Evolutionary conservation across 371 early-diverging fungal species (phyloP).

Genomic region (Lichtheimia ramosa): DNA sequence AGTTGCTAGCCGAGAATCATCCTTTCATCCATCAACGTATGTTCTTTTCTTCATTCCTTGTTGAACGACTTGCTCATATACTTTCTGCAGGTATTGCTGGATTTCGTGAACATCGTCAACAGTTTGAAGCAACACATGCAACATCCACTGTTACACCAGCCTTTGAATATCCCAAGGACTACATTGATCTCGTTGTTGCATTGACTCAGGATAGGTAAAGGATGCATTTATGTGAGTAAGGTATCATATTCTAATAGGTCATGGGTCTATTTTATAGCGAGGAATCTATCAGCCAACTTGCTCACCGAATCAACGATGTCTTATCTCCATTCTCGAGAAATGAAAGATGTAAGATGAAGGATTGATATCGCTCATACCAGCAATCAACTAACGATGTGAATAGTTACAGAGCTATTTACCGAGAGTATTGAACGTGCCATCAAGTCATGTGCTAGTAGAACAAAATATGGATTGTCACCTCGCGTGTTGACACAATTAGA

Average conservation of each 20-base stretch:
- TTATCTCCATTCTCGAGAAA: conserved; percentile 39
- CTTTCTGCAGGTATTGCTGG: conserved; percentile 22
- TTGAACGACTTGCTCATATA: not conserved
- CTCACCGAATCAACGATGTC: conserved; percentile 32
- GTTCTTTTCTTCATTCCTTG: not conserved
- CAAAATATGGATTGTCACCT: conserved; percentile 32
- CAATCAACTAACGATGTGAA: not conserved
- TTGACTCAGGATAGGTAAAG: conserved; percentile 40
- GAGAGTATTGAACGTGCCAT: conserved; percentile 30
- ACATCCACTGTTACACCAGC: not conserved
- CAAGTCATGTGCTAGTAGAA: conserved; percentile 17
- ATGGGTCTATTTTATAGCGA: conserved; percentile 26
- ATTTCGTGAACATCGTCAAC: conserved; percentile 28
- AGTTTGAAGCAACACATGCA: conserved; percentile 13
- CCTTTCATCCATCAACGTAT: conserved; percentile 21
- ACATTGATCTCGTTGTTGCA: conserved; percentile 25
- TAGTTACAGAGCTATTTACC: conserved; percentile 28
- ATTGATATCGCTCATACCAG: no score
- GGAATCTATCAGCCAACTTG: conserved; percentile 24
- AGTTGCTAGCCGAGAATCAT: conserved; percentile 38
- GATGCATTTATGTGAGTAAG: not conserved
- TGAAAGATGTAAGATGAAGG: conserved; percentile 28
- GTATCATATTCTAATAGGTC: not conserved
- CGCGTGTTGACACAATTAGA: conserved; percentile 8
- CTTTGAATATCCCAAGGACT: conserved; percentile 23